Percentiles rank a stretch among this genome's conserved stretches.
Evolutionary conservation across 352 stramenopile species (phyloP).

Genomic region (Globisporangium spiculum): DNA sequence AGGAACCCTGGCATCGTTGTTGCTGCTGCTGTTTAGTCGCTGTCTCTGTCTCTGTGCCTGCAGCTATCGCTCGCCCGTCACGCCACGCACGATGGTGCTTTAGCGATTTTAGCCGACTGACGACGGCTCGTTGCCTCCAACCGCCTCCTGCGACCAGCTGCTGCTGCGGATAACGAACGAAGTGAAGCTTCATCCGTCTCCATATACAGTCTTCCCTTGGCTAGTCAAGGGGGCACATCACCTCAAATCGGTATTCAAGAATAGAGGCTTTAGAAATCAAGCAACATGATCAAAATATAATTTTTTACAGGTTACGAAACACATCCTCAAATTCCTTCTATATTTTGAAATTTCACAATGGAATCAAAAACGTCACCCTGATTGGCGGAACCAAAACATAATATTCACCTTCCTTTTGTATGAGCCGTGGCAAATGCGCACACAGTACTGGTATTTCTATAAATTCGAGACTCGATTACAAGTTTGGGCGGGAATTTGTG

Average conservation of each 20-base stretch:
- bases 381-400: too few species aligned
- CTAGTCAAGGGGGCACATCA: not conserved
- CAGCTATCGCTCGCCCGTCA: not conserved
- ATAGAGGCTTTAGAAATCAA: constrained; percentile 2
- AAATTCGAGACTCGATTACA: too few species aligned
- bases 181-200: not conserved
- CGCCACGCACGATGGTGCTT: not conserved
- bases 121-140: not conserved
- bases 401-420: too few species aligned
- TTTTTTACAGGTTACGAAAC: constrained; percentile 1
- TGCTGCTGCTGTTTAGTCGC: not conserved
- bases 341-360: constrained; percentile 3
- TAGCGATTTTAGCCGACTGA: not conserved
- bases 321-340: constrained; percentile 1
- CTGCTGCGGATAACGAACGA: not conserved
- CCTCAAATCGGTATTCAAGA: constrained; percentile 2
- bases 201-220: not conserved
- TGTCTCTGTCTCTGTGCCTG: not conserved
- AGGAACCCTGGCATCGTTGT: constrained; percentile 19
- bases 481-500: too few species aligned
- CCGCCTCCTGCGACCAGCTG: not conserved
- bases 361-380: not conserved
- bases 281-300: constrained; percentile 2
- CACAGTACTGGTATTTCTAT: too few species aligned
- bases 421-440: too few species aligned